phyloP scores from a whole-genome alignment of 148 eudicot genomes.

The Vaccinium corymbosum region DNA sequence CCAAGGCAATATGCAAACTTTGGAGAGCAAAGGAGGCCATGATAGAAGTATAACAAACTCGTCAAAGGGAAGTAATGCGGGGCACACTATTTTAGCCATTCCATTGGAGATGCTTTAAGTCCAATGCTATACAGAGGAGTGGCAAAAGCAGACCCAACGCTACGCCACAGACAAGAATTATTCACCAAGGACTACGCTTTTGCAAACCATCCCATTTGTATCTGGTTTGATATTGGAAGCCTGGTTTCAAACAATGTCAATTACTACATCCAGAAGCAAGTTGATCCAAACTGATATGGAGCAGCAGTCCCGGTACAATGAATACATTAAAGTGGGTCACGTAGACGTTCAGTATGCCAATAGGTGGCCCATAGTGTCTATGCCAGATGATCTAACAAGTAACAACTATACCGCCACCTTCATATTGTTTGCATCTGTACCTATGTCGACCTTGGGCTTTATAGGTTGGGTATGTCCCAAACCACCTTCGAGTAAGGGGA shows the following conservation, averaged over 20 bases:
- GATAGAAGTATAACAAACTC: too few species aligned
- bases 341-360: background rate
- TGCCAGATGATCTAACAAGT: background rate
- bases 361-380: background rate
- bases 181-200: background rate
- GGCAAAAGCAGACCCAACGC: background rate
- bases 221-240: background rate
- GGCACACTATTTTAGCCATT: background rate
- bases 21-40: too few species aligned
- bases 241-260: background rate
- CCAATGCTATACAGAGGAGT: background rate
- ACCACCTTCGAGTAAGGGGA: background rate
- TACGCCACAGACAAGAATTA: background rate
- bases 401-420: background rate
- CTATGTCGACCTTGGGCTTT: background rate
- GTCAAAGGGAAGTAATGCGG: background rate
- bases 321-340: background rate
- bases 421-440: background rate
- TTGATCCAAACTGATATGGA: background rate
- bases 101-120: background rate
- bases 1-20: too few species aligned
- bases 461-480: background rate
- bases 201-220: background rate
- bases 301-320: background rate
- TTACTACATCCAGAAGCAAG: background rate